phyloP scores from a whole-genome alignment of 805 yeast genomes.

The Huiozyma naganishii region DNA sequence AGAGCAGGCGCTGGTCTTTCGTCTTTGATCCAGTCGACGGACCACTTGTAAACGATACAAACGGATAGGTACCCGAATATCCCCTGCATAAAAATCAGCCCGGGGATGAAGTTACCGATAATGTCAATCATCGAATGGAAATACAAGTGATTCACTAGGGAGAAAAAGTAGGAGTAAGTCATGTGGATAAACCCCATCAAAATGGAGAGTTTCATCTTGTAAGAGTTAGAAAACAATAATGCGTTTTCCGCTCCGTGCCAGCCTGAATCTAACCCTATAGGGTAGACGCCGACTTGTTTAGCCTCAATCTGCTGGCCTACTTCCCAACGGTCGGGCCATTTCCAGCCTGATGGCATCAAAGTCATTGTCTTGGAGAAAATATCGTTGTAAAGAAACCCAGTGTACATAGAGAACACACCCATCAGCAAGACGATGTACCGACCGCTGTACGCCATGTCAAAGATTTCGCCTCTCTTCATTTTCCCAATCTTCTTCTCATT shows the following conservation, averaged over 20 bases:
- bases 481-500: constrained; percentile 43
- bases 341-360: constrained; percentile 60
- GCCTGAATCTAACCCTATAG: constrained; percentile 57
- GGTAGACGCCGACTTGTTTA: constrained; percentile 39
- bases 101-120: constrained; percentile 64
- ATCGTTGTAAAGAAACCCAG: constrained; percentile 67
- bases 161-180: constrained; percentile 59
- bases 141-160: constrained; percentile 50
- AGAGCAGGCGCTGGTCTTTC: constrained; percentile 59
- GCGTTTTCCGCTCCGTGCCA: constrained; percentile 80
- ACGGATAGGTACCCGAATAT: constrained; percentile 62
- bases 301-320: constrained; percentile 42
- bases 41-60: constrained; percentile 66
- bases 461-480: constrained; percentile 61
- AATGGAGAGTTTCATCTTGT: constrained; percentile 67
- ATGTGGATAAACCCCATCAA: constrained; percentile 68
- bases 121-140: constrained; percentile 55
- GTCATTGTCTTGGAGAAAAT: constrained; percentile 60
- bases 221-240: constrained; percentile 57
- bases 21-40: constrained; percentile 56
- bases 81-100: constrained; percentile 63
- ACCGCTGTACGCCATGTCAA: constrained; percentile 68
- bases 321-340: constrained; percentile 45
- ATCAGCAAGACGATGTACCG: constrained; percentile 57
- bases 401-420: constrained; percentile 66